Evolutionary conservation across 179 eudicot species (phyloP).

Genomic region (Silene coronaria): DNA sequence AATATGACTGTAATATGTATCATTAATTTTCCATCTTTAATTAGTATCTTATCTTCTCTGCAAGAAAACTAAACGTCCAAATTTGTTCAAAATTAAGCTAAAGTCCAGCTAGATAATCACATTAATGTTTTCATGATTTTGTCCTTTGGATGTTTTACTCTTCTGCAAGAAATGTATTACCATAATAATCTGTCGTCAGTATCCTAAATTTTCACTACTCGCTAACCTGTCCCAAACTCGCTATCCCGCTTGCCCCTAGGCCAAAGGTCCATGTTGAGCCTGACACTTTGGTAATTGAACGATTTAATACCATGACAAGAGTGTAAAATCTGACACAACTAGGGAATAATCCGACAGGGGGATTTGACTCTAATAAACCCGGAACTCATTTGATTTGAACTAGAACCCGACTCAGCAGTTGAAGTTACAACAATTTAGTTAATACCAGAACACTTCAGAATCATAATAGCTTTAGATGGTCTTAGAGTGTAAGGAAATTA

Average conservation of each 20-base stretch:
- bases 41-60: constrained; percentile 9
- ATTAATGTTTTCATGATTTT: constrained; percentile 15
- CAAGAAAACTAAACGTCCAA: constrained; percentile 23
- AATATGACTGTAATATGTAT: neutral
- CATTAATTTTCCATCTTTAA: neutral
- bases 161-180: constrained; percentile 14
- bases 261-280: no score
- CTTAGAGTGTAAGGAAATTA: constrained; percentile 9
- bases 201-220: neutral
- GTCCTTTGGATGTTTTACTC: constrained; percentile 9
- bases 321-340: no score
- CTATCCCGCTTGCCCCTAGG: no score
- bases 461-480: constrained; percentile 5
- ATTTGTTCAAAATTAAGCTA: constrained; percentile 6
- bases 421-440: no score
- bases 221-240: no score
- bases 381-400: no score
- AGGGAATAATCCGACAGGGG: no score
- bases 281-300: no score
- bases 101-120: constrained; percentile 18
- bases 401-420: no score
- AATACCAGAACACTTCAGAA: neutral
- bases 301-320: no score
- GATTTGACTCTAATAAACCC: no score
- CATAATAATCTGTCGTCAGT: neutral